Percentiles rank a stretch among this genome's conserved stretches.
Conservation (phyloP, 148 eudicot species). For the Limonium bicolor region DNA sequence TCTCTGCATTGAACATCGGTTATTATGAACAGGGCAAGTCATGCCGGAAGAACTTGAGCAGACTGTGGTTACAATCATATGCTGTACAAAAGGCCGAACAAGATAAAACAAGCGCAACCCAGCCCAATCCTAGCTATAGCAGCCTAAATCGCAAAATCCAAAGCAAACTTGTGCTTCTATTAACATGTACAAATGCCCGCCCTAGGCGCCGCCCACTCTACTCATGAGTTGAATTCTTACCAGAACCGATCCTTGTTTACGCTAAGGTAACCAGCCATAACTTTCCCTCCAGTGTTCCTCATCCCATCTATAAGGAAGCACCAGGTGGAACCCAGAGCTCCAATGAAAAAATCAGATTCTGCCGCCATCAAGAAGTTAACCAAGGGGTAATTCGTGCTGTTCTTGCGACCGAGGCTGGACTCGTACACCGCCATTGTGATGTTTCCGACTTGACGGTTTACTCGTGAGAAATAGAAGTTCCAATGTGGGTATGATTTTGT, state of each 20-base stretch:
- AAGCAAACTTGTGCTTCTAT: too few species aligned
- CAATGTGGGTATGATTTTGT: constrained; percentile 42
- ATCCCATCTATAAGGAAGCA: constrained; percentile 84
- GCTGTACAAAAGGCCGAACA: too few species aligned
- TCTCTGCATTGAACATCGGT: too few species aligned
- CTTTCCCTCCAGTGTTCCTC: constrained; percentile 95
- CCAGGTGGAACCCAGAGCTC: constrained; percentile 96
- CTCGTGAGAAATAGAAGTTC: constrained; percentile 67
- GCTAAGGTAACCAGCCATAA: constrained; percentile 88
- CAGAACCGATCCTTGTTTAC: constrained; percentile 92
- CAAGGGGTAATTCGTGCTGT: constrained; percentile 85
- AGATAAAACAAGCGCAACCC: neutral
- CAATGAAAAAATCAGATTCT: constrained; percentile 76
- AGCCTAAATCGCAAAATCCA: neutral
- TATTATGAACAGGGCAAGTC: too few species aligned
- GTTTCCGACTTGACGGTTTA: constrained; percentile 66
- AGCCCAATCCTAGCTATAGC: neutral
- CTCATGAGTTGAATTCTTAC: constrained; percentile 13
- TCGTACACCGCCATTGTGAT: constrained; percentile 76
- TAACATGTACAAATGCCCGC: too few species aligned
- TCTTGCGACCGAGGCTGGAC: constrained; percentile 77
- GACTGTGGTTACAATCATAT: too few species aligned
- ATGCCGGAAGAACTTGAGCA: too few species aligned
- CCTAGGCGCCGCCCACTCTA: neutral
- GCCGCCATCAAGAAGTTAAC: constrained; percentile 93